Percentiles rank a stretch among this genome's conserved stretches.
phyloP scores from a whole-genome alignment of 1,284 basidiomycete species.

The Trichosporon sp. region DNA sequence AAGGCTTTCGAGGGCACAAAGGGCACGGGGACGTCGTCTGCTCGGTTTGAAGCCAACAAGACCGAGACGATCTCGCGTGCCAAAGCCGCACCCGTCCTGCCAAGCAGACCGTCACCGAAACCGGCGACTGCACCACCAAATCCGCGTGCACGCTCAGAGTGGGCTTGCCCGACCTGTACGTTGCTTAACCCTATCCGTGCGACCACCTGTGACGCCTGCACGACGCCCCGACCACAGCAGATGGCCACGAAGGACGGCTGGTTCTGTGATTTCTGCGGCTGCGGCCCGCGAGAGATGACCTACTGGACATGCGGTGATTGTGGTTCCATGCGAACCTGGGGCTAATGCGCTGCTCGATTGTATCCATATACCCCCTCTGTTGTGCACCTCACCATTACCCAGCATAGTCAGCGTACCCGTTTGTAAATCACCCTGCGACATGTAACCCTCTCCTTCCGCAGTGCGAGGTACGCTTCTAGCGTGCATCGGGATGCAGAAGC shows the following conservation, averaged over 20 bases:
- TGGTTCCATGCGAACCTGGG: slow-evolving; percentile 65
- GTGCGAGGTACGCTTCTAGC: neutral
- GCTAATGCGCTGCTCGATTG: slow-evolving; percentile 28
- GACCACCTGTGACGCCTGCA: slow-evolving; percentile 68
- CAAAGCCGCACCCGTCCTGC: slow-evolving; percentile 5
- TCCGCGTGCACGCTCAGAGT: slow-evolving; percentile 49
- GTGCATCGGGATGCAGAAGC: neutral
- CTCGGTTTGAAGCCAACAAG: neutral
- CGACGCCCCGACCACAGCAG: slow-evolving; percentile 59
- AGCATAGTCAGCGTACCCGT: neutral
- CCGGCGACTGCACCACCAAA: slow-evolving; percentile 18
- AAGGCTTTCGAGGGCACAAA: neutral
- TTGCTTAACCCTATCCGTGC: slow-evolving; percentile 64
- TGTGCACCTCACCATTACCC: neutral
- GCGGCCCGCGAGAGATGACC: slow-evolving; percentile 64
- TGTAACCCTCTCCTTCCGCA: neutral
- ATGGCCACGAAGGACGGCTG: slow-evolving; percentile 59
- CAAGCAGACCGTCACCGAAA: slow-evolving; percentile 6
- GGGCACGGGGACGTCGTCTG: neutral
- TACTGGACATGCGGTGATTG: slow-evolving; percentile 76
- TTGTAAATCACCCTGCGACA: neutral
- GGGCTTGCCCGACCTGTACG: slow-evolving; percentile 74
- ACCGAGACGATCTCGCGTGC: neutral
- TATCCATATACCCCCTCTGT: neutral
- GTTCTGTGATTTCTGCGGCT: slow-evolving; percentile 70